Evolutionary conservation across 441 rosid genomes (phyloP), one percentile per base, ranked within the genome.

Genomic region (Populus trichocarpa): DNA sequence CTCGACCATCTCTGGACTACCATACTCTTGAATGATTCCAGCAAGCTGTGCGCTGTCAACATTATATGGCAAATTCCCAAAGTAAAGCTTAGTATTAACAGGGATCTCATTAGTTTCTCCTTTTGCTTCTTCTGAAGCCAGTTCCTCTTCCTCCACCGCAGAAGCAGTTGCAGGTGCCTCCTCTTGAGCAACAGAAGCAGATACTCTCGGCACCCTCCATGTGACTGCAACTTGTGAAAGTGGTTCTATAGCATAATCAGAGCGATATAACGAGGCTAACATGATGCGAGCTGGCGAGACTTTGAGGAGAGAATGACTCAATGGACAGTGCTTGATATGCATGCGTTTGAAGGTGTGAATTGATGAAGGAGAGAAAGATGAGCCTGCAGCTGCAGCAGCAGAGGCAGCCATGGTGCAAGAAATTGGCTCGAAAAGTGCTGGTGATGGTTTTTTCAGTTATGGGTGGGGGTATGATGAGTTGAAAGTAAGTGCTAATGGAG

Each of bases 1-100:
- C 93, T 95, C 98, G 14, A 93, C 84, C 8, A 92, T 88, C 77
- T 95, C 96, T 63, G 99, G 97, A 40, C 83, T 88, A 7, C 88
- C 99, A 63, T 86, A 84, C 1, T 92, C 92, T 78, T 92, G 98
- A 50, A 93, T 92, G 57, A 93, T 89, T 1, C 88, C 95, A 80
- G 99, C 97, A 25, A 96, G 88, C 77, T 91, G 91, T 2, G 98
- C 90, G 82, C 98, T 93, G 61, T 96, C 99, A 66, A 96, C 90
- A 72, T 89, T 93, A 70, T 88, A 96, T 70, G 98, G 98, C 81
- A 96, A 84, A 80, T 96, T 96, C 69, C 99, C 99, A 73, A 93
- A 89, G 86, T 92, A 96, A 74, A 96, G 93, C 87, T 93, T 96
- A 28, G 98, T 93, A 70, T 80, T 91, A 10, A 85, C 71, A 23